These are phyloP conservation scores for Trametes sanguinea DNA, from an alignment of 768 basidiomycete species.

Conservation along the genomic window DNA sequence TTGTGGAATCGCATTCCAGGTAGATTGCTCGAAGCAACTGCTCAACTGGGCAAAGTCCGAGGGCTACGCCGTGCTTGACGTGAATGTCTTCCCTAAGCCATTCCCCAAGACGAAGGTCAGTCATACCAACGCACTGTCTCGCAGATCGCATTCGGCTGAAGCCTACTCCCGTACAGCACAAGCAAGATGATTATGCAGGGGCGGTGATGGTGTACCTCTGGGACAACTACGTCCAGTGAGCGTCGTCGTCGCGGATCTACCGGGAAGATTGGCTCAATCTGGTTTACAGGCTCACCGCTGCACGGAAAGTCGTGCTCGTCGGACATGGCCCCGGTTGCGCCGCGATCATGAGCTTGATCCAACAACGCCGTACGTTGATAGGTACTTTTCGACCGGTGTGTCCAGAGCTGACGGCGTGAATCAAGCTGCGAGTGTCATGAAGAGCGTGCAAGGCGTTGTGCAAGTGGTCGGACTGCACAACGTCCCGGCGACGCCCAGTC, in stretches of 20 bases:
- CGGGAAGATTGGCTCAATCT: not conserved
- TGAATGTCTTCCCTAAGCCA: slow-evolving; percentile 79
- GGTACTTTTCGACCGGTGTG: not conserved
- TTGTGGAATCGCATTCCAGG: slow-evolving; percentile 44
- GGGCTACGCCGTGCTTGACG: slow-evolving; percentile 78
- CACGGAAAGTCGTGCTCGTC: slow-evolving; percentile 74
- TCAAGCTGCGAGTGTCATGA: slow-evolving; percentile 55
- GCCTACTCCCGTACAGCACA: slow-evolving; percentile 36
- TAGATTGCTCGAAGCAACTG: slow-evolving; percentile 81
- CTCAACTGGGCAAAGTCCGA: slow-evolving; percentile 72
- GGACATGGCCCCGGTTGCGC: slow-evolving; percentile 87
- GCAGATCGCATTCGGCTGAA: too few relatives aligned
- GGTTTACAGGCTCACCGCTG: slow-evolving; percentile 62
- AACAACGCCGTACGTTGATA: slow-evolving; percentile 57
- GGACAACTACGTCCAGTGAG: slow-evolving; percentile 95
- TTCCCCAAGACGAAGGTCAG: slow-evolving; percentile 39
- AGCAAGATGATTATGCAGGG: slow-evolving; percentile 40
- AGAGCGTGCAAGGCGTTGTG: slow-evolving; percentile 66
- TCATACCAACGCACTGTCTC: not conserved
- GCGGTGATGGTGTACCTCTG: slow-evolving; percentile 83
- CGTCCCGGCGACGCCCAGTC: slow-evolving; percentile 54
- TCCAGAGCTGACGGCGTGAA: not conserved
- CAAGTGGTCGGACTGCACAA: slow-evolving; percentile 74
- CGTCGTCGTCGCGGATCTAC: not conserved
- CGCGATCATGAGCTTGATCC: slow-evolving; percentile 73